Percentiles rank a stretch among this genome's conserved stretches.
Evolutionary conservation across 192 early-diverging fungal species (phyloP).

Genomic region (Linnemannia zychae): DNA sequence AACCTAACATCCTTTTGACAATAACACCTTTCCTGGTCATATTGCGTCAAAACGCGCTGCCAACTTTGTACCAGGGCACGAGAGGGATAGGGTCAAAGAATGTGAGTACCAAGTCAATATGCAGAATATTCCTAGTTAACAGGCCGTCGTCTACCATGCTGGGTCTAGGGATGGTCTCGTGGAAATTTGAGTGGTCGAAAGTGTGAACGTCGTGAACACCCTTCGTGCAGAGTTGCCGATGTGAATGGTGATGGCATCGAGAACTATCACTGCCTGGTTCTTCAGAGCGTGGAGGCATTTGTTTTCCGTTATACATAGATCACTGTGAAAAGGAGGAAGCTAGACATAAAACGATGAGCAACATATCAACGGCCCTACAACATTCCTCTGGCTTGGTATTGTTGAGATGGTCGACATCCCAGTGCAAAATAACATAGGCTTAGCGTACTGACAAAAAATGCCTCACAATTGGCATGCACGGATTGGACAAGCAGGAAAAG

Average conservation of each 20-base stretch:
- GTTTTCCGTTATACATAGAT: constrained; percentile 10
- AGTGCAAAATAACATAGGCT: no score
- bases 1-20: neutral
- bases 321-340: neutral
- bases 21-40: neutral
- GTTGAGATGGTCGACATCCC: no score
- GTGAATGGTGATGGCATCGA: constrained; percentile 11
- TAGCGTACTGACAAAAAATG: no score
- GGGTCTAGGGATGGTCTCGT: neutral
- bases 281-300: constrained; percentile 14
- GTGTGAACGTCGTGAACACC: neutral
- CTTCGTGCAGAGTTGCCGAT: neutral
- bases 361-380: no score
- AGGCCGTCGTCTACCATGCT: neutral
- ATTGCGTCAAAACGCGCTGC: neutral
- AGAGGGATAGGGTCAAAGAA: neutral
- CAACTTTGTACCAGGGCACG: neutral
- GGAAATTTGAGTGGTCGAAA: neutral
- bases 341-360: no score
- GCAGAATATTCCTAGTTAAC: neutral
- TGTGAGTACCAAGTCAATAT: neutral
- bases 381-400: no score
- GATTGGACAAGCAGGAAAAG: no score
- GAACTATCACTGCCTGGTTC: constrained; percentile 3
- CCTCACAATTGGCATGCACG: no score